Base-by-base conservation (phyloP, 129 eudicot species). In the Heracleum sosnowskyi region DNA sequence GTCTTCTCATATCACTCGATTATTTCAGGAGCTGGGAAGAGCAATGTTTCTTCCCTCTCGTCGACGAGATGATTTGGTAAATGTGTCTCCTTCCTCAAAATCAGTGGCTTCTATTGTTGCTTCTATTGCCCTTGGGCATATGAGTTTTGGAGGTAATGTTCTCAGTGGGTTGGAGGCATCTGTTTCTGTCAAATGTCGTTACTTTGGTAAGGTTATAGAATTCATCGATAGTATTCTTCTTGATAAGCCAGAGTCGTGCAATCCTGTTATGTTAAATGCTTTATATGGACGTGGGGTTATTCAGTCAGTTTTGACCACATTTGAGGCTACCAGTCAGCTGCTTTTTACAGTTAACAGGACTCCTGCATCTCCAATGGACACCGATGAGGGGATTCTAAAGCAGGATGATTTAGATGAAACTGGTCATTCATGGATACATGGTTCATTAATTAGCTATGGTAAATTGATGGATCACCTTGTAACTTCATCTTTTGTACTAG, bases 351-450 rank as follows among this genome's bases (percentile, higher is more conserved):
- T 91, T 74, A 92, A 83, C 75, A 82, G 91, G 53, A 69, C 91
- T 82, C 96, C 98, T 74, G 85, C 98, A 76, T 95, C 99, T 75
- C 97, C 97, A 11, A 92, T 92, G 97, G 99, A 92, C 74, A 96
- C 97, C 17, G 99, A 96, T 82, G 97, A 90, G 74, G 96, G 89
- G 64, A 81, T 46, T 74, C n/a, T 76, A 75, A 89, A 86, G 85
- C 85, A 79, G 62, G 87, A 86, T 42, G 87, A 80, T 36, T 41
- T 80, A 74, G 88, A 84, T 77, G 91, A 87, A 74, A 68, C 84
- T 17, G 91, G 85, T 81, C 84, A 87, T 69, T 83, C 87, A 29
- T 91, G 96, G 97, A 88, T 91, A 36, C 89, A 90, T 84, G 97
- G 97, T 69, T 90, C 97, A 15, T 81, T 89, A 42, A 92, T 90